Conservation (phyloP, 2,329 filamentous ascomycete genomes). For the Phaeosphaeriaceae sp. region DNA sequence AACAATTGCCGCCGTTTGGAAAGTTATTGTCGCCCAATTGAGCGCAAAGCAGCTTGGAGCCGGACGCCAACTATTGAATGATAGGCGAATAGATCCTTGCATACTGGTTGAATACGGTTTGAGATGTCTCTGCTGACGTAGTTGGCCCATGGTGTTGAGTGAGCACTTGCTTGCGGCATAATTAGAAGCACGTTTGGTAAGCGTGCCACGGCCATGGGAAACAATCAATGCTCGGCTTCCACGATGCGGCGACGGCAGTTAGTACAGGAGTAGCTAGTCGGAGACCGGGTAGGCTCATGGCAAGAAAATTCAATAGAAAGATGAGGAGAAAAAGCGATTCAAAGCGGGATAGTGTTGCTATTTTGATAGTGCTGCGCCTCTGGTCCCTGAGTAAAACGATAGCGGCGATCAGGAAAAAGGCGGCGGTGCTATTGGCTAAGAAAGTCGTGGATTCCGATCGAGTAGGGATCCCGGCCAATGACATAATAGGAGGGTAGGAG, state of each 20-base stretch:
- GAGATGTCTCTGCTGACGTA: slow-evolving; percentile 28
- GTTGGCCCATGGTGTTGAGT: slow-evolving; percentile 17
- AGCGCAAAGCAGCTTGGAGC: slow-evolving; percentile 1
- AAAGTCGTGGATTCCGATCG: slow-evolving; percentile 21
- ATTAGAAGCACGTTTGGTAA: slow-evolving; percentile 27
- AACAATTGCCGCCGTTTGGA: too few relatives aligned
- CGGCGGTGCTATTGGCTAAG: slow-evolving; percentile 27
- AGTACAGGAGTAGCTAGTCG: slow-evolving; percentile 20
- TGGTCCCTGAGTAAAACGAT: slow-evolving; percentile 32
- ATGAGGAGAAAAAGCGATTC: slow-evolving; percentile 17
- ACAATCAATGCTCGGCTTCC: slow-evolving; percentile 14
- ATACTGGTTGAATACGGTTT: slow-evolving; percentile 4
- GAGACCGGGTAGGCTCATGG: slow-evolving; percentile 22
- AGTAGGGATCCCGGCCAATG: slow-evolving; percentile 25
- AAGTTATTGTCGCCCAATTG: not conserved
- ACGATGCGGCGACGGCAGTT: slow-evolving; percentile 14
- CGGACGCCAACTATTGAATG: slow-evolving; percentile 12
- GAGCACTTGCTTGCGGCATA: slow-evolving; percentile 19
- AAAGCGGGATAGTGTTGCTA: slow-evolving; percentile 38
- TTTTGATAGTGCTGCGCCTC: slow-evolving; percentile 43
- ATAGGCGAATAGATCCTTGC: slow-evolving; percentile 19
- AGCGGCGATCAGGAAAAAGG: slow-evolving; percentile 40
- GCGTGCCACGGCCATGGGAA: slow-evolving; percentile 9
- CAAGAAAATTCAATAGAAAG: slow-evolving; percentile 18
- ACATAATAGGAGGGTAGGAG: slow-evolving; percentile 36